These are phyloP conservation scores for Orobanche coerulescens DNA, from an alignment of 257 asterid genomes.

Conservation along the genomic window DNA sequence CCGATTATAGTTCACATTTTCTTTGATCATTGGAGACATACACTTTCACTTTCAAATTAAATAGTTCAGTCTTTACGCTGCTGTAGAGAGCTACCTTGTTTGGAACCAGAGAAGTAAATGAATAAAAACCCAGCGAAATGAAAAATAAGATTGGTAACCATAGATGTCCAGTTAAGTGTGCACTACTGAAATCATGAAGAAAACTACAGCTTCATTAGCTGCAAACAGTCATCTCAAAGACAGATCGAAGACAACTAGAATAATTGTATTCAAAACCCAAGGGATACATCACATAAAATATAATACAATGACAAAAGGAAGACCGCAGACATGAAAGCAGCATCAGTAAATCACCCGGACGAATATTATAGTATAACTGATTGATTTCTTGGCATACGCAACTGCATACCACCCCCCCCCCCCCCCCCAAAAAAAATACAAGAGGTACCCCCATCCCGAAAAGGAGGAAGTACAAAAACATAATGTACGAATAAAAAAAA, in stretches of 20 bases:
- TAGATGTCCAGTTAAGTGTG: background rate
- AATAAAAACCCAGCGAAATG: background rate
- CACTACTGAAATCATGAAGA: background rate
- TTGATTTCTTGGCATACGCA: no score
- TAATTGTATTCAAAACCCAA: background rate
- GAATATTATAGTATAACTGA: no score
- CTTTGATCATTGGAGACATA: background rate
- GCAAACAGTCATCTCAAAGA: conserved; percentile 4
- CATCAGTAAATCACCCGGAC: background rate
- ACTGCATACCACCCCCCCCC: no score
- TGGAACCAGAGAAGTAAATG: conserved; percentile 7
- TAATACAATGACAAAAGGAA: background rate
- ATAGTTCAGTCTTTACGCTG: conserved; percentile 14
- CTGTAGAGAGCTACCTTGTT: conserved; percentile 1
- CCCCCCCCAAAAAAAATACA: background rate
- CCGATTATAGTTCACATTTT: background rate
- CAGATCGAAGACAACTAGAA: conserved; percentile 6
- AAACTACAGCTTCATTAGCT: conserved; percentile 6
- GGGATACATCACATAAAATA: background rate
- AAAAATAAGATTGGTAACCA: background rate
- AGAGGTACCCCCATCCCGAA: background rate
- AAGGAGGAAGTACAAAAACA: background rate
- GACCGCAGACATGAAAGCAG: background rate
- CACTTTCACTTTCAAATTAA: background rate
- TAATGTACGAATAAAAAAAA: background rate